A percentile compares a stretch with the other conserved stretches of the same genome.
Conservation (phyloP, 371 early-diverging fungal species). For the Massospora cicadina region DNA sequence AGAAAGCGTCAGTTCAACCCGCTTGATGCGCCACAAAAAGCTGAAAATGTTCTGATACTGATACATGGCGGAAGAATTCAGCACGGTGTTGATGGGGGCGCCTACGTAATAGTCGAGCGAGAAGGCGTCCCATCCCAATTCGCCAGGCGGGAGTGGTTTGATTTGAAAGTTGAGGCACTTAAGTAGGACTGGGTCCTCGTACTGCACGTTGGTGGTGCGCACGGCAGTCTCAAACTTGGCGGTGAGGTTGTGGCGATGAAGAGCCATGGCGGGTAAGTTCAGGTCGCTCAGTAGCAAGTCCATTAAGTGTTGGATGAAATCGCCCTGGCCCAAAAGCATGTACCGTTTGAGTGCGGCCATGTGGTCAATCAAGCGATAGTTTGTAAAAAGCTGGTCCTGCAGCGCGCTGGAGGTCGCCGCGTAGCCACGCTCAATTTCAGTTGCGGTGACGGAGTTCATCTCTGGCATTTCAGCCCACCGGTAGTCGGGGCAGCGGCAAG, state of each 20-base stretch:
- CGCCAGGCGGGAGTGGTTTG: constrained; percentile 24
- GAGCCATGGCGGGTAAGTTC: constrained; percentile 47
- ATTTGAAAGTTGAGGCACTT: constrained; percentile 60
- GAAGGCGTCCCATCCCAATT: constrained; percentile 80
- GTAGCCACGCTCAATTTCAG: constrained; percentile 53
- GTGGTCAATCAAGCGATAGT: constrained; percentile 69
- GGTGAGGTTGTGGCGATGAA: constrained; percentile 78
- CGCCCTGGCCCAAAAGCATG: constrained; percentile 87
- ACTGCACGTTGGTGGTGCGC: constrained; percentile 79
- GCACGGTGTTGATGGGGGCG: constrained; percentile 69
- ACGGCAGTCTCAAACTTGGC: constrained; percentile 70
- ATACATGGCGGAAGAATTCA: constrained; percentile 51
- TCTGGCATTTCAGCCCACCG: constrained; percentile 11
- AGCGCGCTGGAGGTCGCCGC: constrained; percentile 45
- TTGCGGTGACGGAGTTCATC: constrained; percentile 14
- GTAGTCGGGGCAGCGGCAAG: constrained; percentile 60
- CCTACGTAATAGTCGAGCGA: constrained; percentile 67
- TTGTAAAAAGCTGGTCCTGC: constrained; percentile 44
- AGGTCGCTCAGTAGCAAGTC: constrained; percentile 39
- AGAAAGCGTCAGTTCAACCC: constrained; percentile 61
- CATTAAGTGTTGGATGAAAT: constrained; percentile 79
- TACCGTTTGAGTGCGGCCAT: constrained; percentile 72
- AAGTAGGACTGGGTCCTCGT: constrained; percentile 59
- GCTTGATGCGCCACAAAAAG: constrained; percentile 78
- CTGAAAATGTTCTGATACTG: constrained; percentile 65